Evolutionary conservation across 495 filamentous ascomycete genomes (phyloP), one percentile per base, ranked within the genome.

Genomic region (Durotheca rogersii): DNA sequence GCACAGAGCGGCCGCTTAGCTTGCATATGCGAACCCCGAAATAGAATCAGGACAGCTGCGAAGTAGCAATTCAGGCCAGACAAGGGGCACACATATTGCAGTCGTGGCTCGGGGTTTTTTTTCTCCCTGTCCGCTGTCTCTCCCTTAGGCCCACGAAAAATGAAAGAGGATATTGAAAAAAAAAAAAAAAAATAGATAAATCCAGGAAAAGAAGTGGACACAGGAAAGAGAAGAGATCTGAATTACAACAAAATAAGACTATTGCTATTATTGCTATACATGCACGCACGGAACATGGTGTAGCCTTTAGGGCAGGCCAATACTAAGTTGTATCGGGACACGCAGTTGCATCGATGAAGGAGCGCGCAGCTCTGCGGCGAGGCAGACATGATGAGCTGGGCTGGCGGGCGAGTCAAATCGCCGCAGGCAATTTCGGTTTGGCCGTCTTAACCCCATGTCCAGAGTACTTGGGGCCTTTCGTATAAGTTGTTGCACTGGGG

Each of bases 41-140:
- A 58, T 58, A 58, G 55, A 53, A 58, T 53, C 49, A 58, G 6
- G 30, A 46, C 30, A 37, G 34, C 45, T 58, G 55, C 39, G 50
- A 15, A 45, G n/a, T 57, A 36, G 11, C 34, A 42, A 33, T 16
- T 41, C 19, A 27, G 23, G 49, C 41, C 29, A 45, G 23, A 21
- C 20, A 49, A 53, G 31, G 40, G 43, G 17, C 30, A 48, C 31
- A 41, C n/a, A n/a, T n/a, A n/a, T n/a, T n/a, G n/a, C n/a, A n/a
- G n/a, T n/a, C n/a, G n/a, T n/a, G n/a, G n/a, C n/a, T n/a, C n/a
- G n/a, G n/a, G n/a, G n/a, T n/a, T n/a, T n/a, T n/a, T n/a, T n/a
- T n/a, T n/a, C n/a, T n/a, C n/a, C n/a, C n/a, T n/a, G n/a, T n/a
- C n/a, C n/a, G n/a, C n/a, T n/a, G n/a, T n/a, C n/a, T n/a, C n/a